phyloP scores from a whole-genome alignment of 2,329 filamentous ascomycete species.

The Orbilia quercus region DNA sequence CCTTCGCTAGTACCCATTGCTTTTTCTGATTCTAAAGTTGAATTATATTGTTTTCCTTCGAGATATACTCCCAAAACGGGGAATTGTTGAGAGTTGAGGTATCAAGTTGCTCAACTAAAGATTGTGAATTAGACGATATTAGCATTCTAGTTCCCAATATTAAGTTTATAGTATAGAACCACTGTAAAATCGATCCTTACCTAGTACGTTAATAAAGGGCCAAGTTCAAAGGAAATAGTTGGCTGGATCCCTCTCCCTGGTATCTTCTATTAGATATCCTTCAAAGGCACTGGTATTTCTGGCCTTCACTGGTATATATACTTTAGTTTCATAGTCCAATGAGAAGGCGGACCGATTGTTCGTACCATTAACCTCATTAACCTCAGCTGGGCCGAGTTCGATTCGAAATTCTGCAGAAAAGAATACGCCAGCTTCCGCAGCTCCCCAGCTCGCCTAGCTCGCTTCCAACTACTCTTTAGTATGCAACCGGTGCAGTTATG shows the following conservation, averaged over 20 bases:
- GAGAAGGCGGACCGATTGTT: neutral
- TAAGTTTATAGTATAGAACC: neutral
- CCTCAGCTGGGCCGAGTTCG: slow-evolving; percentile 15
- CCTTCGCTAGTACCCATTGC: slow-evolving; percentile 26
- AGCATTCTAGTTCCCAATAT: slow-evolving; percentile 5
- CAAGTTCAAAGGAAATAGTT: slow-evolving; percentile 22
- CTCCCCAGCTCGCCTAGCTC: slow-evolving; percentile 33
- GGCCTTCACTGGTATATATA: slow-evolving; percentile 40
- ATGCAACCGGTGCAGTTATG: slow-evolving; percentile 41
- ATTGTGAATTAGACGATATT: too few species aligned
- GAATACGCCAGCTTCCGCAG: slow-evolving; percentile 23
- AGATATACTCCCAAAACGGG: slow-evolving; percentile 8
- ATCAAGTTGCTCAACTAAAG: too few species aligned
- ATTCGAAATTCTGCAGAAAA: too few species aligned
- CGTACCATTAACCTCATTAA: neutral
- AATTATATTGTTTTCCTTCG: slow-evolving; percentile 8
- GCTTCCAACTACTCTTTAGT: slow-evolving; percentile 47
- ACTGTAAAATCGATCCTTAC: slow-evolving; percentile 23
- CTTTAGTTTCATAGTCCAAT: slow-evolving; percentile 25
- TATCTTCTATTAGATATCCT: slow-evolving; percentile 37
- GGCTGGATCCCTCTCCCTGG: slow-evolving; percentile 16
- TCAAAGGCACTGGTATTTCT: slow-evolving; percentile 37
- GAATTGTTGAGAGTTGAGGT: too few species aligned
- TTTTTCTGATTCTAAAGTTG: neutral
- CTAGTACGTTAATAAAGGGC: slow-evolving; percentile 13